Evolutionary conservation across 768 basidiomycete genomes (phyloP), one percentile per base, ranked within the genome.

Genomic region (Hericium coralloides): DNA sequence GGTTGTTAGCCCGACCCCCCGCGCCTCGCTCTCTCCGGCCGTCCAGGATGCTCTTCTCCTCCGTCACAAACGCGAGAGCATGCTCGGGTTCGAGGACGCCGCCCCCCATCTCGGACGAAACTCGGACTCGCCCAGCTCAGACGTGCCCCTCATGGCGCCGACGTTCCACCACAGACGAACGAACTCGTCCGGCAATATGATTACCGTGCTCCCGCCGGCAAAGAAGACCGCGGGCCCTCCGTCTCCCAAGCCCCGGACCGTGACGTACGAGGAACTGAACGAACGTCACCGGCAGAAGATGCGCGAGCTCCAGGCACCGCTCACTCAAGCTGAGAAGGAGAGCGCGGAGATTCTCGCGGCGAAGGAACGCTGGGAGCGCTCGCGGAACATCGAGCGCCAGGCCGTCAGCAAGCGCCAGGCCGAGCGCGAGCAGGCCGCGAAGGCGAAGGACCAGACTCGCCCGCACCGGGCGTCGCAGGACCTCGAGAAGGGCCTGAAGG

Each of bases 261-360:
- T 83, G 57, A 92, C 92, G 2, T 91, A 89, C 67, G 93, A 95
- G 69, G 92, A 95, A 67, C 76, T 95, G 36, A 84, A 82, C 49
- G 89, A 92, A 62, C 77, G 92, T 17, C 93, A 95, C 64, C 81
- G 89, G 51, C 84, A 89, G 72, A 89, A 91, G 72, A 79, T 97
- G 74, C 79, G 79, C 37, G 83, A 84, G 64, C 67, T 97, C 60
- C 93, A 97, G 72, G 83, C 78, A 39, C 93, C 93, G 4, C 72
- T 97, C 36, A 93, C 88, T n/a, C 79, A 82, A 62, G 85, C 85
- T 2, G 83, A 86, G 71, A 82, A 81, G 65, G 88, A 93, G 65
- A 79, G 85, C 59, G 89, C 87, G 1, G 80, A 89, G 26, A 63
- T 94, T 17, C 79, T 78, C 55, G 82, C 81, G n/a, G 92, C 91